Base-by-base conservation (phyloP, 352 stramenopile species). In the Phytophthora litchii region DNA sequence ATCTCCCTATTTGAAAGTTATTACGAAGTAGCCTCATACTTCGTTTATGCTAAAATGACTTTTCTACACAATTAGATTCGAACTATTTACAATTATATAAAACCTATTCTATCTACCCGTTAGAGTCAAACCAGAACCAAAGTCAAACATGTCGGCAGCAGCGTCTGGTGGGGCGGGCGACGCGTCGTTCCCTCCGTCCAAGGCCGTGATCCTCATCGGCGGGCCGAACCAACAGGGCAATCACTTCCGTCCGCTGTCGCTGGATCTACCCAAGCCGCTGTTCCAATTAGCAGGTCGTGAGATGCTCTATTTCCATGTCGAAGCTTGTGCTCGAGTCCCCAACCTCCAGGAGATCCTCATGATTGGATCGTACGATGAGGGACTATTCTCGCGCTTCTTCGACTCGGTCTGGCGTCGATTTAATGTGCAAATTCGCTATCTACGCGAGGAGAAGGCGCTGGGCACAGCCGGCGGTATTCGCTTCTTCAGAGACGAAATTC, bases 241-340 rank as follows among this genome's bases (percentile, higher is more conserved):
- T 60, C 86, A 92, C 69, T 96, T 96, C 63, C 88, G 88, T 0
- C 88, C 88, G 50, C 78, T 96, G 25, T 94, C 84, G 34, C 68
- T 96, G 40, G 86, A 96, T 44, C 67, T 94, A 37, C 88, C 88
- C 29, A 96, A 94, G 67, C 88, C 88, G 29, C 72, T 96, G 5
- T 96, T 96, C 67, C 86, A 88, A 38, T 83, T 96, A 48, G 88
- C 88, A 1, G 88, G 88, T 1, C 75, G 79, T 23, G 85, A 94
- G 52, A 95, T 95, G 84, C 80, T 96, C 40, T 95, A 90, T 63
- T 94, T 95, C 70, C 88, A 96, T 53, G 86, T 96, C 9, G 86
- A 96, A 51, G 88, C 88, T 3, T 95, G 86, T 42, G 65, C 86
- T 20, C 83, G 84, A 36, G 81, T 96, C 43, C 84, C 84, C 31